These are phyloP conservation scores for Trametes cinnabarina DNA, from an alignment of 768 basidiomycete genomes.

Conservation along the genomic window DNA sequence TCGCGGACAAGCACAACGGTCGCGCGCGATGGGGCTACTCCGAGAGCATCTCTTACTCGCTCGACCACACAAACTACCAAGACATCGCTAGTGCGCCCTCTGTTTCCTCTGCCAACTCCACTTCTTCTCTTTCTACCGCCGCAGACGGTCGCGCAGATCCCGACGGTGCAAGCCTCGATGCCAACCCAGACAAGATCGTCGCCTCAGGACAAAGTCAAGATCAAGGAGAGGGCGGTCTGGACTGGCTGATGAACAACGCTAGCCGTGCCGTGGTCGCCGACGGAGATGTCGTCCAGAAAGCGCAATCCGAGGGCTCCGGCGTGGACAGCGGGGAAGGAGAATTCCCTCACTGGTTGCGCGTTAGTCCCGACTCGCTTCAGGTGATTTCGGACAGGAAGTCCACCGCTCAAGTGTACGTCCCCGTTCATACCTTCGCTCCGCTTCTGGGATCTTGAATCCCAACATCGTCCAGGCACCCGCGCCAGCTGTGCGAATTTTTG, in stretches of 20 bases:
- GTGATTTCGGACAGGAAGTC: constrained; percentile 26
- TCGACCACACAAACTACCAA: constrained; percentile 21
- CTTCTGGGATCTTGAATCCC: background rate
- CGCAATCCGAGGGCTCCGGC: background rate
- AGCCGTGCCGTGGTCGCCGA: constrained; percentile 23
- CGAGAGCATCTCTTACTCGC: constrained; percentile 30
- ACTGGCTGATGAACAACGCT: constrained; percentile 29
- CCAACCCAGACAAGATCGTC: background rate
- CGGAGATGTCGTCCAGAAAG: constrained; percentile 5
- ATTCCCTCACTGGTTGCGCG: constrained; percentile 25
- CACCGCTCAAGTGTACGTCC: constrained; percentile 33
- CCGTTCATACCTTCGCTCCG: background rate
- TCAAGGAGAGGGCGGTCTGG: constrained; percentile 18
- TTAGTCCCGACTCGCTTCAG: constrained; percentile 21
- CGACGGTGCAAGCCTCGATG: background rate
- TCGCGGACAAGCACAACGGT: constrained; percentile 39
- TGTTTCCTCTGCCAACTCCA: background rate
- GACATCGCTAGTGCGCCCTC: constrained; percentile 3
- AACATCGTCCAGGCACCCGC: constrained; percentile 24
- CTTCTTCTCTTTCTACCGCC: background rate
- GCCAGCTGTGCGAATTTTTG: constrained; percentile 32
- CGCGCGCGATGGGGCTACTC: constrained; percentile 40
- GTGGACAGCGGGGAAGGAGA: constrained; percentile 11
- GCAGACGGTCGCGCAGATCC: constrained; percentile 1
- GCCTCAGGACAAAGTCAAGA: background rate